phyloP scores from a whole-genome alignment of 2,329 filamentous ascomycete genomes.

The Gliomastix tumulicola region DNA sequence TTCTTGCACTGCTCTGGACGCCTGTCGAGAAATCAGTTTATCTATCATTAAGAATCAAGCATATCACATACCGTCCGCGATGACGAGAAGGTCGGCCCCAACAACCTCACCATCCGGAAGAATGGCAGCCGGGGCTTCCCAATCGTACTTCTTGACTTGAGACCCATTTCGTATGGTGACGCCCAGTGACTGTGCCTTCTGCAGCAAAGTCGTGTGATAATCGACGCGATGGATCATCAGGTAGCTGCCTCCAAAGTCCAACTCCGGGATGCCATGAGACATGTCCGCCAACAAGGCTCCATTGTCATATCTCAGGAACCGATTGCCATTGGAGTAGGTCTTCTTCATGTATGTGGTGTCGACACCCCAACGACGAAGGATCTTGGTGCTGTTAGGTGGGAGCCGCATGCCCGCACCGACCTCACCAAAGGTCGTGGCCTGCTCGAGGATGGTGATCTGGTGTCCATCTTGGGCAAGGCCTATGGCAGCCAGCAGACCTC shows the following conservation, averaged over 20 bases:
- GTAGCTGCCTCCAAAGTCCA: constrained; percentile 21
- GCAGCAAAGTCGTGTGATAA: constrained; percentile 20
- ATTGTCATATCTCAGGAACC: constrained; percentile 20
- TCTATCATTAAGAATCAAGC: too few relatives aligned
- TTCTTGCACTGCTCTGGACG: too few relatives aligned
- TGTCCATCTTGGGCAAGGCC: constrained; percentile 25
- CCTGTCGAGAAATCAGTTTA: too few relatives aligned
- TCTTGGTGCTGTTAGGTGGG: constrained; percentile 20
- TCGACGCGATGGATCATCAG: constrained; percentile 26
- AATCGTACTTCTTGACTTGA: constrained; percentile 15
- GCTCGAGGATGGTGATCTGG: constrained; percentile 28
- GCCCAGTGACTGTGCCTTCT: constrained; percentile 14
- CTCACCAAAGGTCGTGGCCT: constrained; percentile 28
- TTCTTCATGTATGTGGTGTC: constrained; percentile 6
- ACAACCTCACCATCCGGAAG: constrained; percentile 13
- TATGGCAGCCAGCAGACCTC: constrained; percentile 30
- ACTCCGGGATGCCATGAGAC: constrained; percentile 19
- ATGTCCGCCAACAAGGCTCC: too few relatives aligned
- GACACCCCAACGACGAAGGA: constrained; percentile 23
- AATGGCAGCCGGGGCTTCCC: constrained; percentile 10
- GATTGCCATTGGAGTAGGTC: too few relatives aligned
- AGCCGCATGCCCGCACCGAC: constrained; percentile 22
- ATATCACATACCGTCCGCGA: constrained; percentile 25
- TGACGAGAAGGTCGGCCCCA: constrained; percentile 22
- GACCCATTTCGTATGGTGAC: constrained; percentile 15